These are phyloP conservation scores for Heliocybe sulcata DNA, from an alignment of 1,284 basidiomycete genomes.

Conservation along the genomic window DNA sequence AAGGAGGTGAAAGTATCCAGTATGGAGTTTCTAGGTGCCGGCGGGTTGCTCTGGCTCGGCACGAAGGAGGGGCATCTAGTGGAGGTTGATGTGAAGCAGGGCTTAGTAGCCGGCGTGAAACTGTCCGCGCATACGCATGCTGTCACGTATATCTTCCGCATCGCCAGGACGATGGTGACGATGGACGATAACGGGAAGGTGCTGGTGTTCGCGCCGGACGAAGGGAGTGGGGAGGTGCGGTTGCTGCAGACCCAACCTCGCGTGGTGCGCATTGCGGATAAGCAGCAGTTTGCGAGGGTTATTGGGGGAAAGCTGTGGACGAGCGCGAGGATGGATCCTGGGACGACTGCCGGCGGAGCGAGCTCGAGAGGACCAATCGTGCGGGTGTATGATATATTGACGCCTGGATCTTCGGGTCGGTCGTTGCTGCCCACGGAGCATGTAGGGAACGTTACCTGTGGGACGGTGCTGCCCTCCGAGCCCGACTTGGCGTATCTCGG, in stretches of 20 bases:
- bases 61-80: conserved; percentile 84
- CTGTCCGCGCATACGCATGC: conserved; percentile 57
- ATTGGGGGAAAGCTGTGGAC: conserved; percentile 80
- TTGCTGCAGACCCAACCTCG: conserved; percentile 44
- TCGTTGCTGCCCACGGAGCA: conserved; percentile 51
- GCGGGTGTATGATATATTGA: conserved; percentile 70
- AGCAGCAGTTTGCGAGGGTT: conserved; percentile 72
- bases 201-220: conserved; percentile 56
- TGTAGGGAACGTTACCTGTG: conserved; percentile 78
- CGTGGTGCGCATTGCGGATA: conserved; percentile 71
- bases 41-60: conserved; percentile 69
- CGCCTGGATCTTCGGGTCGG: conserved; percentile 38
- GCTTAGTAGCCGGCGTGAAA: conserved; percentile 48
- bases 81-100: conserved; percentile 69
- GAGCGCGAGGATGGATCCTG: conserved; percentile 43
- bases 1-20: conserved; percentile 71
- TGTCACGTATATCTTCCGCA: conserved; percentile 67
- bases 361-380: conserved; percentile 58
- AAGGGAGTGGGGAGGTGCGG: conserved; percentile 24
- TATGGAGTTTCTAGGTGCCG: conserved; percentile 56
- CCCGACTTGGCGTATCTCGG: conserved; percentile 77
- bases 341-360: conserved; percentile 25
- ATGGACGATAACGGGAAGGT: conserved; percentile 82
- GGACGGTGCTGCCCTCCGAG: conserved; percentile 67
- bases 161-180: conserved; percentile 64